phyloP scores from a whole-genome alignment of 306 rosid genomes.

The Hippophae gyantsensis region DNA sequence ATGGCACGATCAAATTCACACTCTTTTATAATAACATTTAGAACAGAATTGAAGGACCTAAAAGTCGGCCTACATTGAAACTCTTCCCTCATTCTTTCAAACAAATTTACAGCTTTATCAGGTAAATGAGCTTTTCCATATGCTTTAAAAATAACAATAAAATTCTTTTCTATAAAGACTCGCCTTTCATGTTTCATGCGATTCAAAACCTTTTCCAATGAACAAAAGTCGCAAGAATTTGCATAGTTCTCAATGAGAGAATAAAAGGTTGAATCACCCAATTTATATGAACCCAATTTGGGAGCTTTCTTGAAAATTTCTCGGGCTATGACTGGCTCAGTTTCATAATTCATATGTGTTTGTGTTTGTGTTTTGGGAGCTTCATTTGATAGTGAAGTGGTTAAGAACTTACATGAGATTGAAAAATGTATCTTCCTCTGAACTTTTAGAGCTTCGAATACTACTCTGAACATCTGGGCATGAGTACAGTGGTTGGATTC shows the following conservation, averaged over 20 bases:
- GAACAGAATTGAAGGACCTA: conserved; percentile 80
- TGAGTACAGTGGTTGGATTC: conserved; percentile 10
- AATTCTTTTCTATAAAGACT: conserved; percentile 43
- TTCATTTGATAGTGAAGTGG: conserved; percentile 18
- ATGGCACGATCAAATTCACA: conserved; percentile 41
- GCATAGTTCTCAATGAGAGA: conserved; percentile 62
- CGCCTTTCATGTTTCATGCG: conserved; percentile 65
- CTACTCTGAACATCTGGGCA: conserved; percentile 41
- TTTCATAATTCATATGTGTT: conserved; percentile 5
- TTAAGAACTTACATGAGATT: conserved; percentile 20
- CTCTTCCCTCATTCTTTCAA: conserved; percentile 62
- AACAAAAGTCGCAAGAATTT: conserved; percentile 39
- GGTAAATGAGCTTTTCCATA: conserved; percentile 79
- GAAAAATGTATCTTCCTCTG: conserved; percentile 20
- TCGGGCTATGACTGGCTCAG: conserved; percentile 31
- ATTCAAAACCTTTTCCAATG: conserved; percentile 48
- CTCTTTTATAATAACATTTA: conserved; percentile 64
- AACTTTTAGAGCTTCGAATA: conserved; percentile 17
- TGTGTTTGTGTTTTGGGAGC: conserved; percentile 5
- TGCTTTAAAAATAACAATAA: conserved; percentile 64
- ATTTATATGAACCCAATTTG: conserved; percentile 54
- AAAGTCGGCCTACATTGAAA: conserved; percentile 69
- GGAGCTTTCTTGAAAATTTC: conserved; percentile 55
- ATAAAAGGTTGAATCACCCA: conserved; percentile 73
- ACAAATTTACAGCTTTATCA: conserved; percentile 58